These are phyloP conservation scores for Warburgia ugandensis DNA, from an alignment of 164 flowering plant genomes.

Conservation along the genomic window DNA sequence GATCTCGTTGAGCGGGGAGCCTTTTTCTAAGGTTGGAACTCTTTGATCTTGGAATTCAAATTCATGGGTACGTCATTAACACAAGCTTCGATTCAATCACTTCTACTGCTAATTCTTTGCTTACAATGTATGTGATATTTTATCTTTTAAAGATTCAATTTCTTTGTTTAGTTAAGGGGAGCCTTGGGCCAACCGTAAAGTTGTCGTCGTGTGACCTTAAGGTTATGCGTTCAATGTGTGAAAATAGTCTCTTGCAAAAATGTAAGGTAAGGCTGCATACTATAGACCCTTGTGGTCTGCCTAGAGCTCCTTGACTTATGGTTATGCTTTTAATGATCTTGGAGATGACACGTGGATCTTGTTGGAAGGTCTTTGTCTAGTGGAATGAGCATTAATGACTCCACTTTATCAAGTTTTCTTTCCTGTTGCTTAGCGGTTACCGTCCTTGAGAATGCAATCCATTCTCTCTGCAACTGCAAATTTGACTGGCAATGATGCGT, in stretches of 20 bases:
- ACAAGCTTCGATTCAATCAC: slow-evolving; percentile 14
- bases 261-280: no score
- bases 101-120: slow-evolving; percentile 23
- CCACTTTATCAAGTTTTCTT: slow-evolving; percentile 26
- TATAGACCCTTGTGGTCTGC: no score
- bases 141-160: slow-evolving; percentile 12
- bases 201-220: no score
- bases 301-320: slow-evolving; percentile 24
- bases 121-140: slow-evolving; percentile 20
- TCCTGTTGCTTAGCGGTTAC: slow-evolving; percentile 19
- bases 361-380: slow-evolving; percentile 10
- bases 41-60: slow-evolving; percentile 14
- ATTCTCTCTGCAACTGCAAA: no score
- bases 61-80: slow-evolving; percentile 19
- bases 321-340: slow-evolving; percentile 19
- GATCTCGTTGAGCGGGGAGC: slow-evolving; percentile 15
- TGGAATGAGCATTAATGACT: slow-evolving; percentile 18
- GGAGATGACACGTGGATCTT: slow-evolving; percentile 16
- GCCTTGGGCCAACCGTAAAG: slow-evolving; percentile 8
- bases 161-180: slow-evolving; percentile 16
- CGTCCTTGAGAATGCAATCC: slow-evolving; percentile 17
- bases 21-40: slow-evolving; percentile 6
- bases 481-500: no score
- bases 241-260: no score
- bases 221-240: no score